Percentiles rank a stretch among this genome's conserved stretches.
phyloP scores from a whole-genome alignment of 305 asterid species.

The Solanum aculeatissimum region DNA sequence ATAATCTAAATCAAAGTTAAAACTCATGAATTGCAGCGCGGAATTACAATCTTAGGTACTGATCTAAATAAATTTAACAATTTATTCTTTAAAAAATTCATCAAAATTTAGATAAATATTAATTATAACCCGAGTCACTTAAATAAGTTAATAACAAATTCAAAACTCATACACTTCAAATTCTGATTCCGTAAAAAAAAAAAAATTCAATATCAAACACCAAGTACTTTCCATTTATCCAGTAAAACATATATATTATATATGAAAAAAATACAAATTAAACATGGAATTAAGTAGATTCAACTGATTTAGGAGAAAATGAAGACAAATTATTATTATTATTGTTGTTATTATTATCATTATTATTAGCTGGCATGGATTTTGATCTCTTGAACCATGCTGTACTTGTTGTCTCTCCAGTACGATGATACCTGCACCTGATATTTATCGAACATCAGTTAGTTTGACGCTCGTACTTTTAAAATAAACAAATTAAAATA shows the following conservation, averaged over 20 bases:
- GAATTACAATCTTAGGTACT: neutral
- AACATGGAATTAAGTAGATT: neutral
- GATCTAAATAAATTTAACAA: neutral
- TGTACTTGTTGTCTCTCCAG: neutral
- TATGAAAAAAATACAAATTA: neutral
- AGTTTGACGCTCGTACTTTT: neutral
- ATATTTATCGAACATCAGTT: neutral
- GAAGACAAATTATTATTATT: neutral
- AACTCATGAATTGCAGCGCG: neutral
- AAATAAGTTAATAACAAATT: neutral
- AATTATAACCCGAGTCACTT: neutral
- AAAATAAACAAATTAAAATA: neutral
- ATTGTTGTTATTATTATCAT: neutral
- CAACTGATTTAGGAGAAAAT: conserved; percentile 4
- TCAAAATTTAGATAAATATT: neutral
- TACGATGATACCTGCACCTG: conserved; percentile 6
- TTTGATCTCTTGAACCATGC: conserved; percentile 3
- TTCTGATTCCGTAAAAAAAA: neutral
- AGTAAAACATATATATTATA: neutral
- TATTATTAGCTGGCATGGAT: neutral
- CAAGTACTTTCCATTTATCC: neutral
- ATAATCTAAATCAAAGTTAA: neutral
- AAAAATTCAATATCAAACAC: neutral
- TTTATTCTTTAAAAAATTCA: neutral
- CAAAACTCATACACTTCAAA: neutral